Evolutionary conservation across 192 early-diverging fungal genomes (phyloP).

Genomic region (Umbelopsis ramanniana): DNA sequence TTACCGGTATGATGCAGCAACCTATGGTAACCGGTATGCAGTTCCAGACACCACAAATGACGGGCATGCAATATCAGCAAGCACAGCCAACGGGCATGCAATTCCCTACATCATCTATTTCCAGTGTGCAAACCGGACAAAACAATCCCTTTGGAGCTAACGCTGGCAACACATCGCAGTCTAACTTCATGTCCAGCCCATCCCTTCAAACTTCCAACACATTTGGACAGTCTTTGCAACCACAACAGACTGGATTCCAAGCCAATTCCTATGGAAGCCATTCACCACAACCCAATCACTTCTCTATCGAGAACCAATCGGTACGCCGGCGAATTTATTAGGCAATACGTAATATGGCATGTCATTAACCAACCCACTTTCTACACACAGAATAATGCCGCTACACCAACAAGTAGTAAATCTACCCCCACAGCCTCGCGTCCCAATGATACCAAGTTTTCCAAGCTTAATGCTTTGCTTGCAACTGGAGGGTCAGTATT

Average conservation of each 20-base stretch:
- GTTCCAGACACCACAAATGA: conserved; percentile 31
- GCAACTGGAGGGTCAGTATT: not conserved
- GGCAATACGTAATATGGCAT: not conserved
- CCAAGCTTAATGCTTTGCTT: conserved; percentile 11
- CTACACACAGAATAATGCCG: not conserved
- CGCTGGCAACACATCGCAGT: not conserved
- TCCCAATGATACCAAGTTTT: conserved; percentile 4
- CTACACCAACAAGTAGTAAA: conserved; percentile 15
- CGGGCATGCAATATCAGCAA: conserved; percentile 13
- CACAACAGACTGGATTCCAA: conserved; percentile 12
- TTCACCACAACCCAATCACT: conserved; percentile 18
- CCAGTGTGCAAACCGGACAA: not conserved
- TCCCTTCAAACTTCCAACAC: conserved; percentile 6
- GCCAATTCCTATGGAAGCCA: not conserved
- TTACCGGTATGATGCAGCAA: conserved; percentile 18
- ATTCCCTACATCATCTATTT: conserved; percentile 14
- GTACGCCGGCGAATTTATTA: not conserved
- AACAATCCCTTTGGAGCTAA: conserved; percentile 27
- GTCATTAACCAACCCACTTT: not conserved
- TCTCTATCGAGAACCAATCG: not conserved
- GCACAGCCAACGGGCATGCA: conserved; percentile 5
- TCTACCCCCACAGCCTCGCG: not conserved
- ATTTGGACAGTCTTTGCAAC: conserved; percentile 12
- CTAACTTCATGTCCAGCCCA: conserved; percentile 7
- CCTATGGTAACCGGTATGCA: conserved; percentile 23